Base-by-base conservation (phyloP, 352 stramenopile genomes). In the Saprolegnia diclina region DNA sequence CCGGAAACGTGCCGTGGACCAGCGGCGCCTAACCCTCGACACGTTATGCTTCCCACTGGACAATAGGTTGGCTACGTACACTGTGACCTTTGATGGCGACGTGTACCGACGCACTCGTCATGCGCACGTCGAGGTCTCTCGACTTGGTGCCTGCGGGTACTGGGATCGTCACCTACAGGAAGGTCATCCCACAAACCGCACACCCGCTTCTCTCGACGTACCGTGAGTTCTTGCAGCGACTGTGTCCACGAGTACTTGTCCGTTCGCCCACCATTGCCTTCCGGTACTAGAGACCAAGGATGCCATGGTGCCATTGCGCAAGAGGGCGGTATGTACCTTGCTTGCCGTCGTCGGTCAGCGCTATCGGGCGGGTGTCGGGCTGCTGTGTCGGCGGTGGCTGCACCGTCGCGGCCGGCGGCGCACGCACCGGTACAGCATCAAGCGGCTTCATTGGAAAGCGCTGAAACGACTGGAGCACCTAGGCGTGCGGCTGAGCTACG, bases 221-320 rank as follows among this genome's bases (percentile, higher is more conserved):
- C 83, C 62, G 78, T 94, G 5, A 99, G 72, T 71, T 99, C 97
- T 9, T 95, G 79, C 24, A 99, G 81, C 5, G 90, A 98, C 79
- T 99, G 97, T n/a, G 96, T 99, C 97, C 97, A 99, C 19, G 89
- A 84, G 79, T 99, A 99, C 56, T 91, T 86, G 26, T 83, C 79
- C 6, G 85, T 90, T 18, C 73, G 71, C 5, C 88, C 91, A 14
- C 93, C 93, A 66, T 98, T 99, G 13, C 88, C 95, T 18, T 89
- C 73, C 26, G 95, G 89, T 26, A 92, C 92, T 94, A 53, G 45
- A 21, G 22, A 21, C 16, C 67, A 52, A 46, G 74, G 37, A 7
- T 45, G 70, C 42, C 45, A 46, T 53, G 21, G 72, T 18, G 26
- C 37, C 40, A 54, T 29, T 40, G 57, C 4, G 18, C 14, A 54